phyloP scores from a whole-genome alignment of 1,284 basidiomycete species.

The Apiotrichum akiyoshidainum region DNA sequence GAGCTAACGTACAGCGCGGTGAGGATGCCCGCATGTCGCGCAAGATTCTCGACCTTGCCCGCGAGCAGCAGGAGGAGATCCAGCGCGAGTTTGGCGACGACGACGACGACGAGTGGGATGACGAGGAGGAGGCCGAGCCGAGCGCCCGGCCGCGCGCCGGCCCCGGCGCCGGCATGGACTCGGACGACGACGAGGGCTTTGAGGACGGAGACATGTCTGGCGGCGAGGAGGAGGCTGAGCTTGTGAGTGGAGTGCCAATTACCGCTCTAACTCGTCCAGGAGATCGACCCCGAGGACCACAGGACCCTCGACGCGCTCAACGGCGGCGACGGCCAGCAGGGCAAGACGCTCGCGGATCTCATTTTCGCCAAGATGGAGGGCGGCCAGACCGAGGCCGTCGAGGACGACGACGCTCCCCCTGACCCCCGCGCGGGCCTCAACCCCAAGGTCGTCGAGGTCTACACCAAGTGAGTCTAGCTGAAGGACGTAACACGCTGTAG shows the following conservation, averaged over 20 bases:
- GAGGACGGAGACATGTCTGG: constrained; percentile 46
- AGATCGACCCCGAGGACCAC: constrained; percentile 84
- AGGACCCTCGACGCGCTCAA: constrained; percentile 72
- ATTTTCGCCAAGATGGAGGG: constrained; percentile 88
- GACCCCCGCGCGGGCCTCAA: constrained; percentile 90
- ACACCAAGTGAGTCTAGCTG: constrained; percentile 70
- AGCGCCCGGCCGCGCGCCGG: constrained; percentile 12
- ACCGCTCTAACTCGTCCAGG: constrained; percentile 53
- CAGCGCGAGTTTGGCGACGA: constrained; percentile 57
- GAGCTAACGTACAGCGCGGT: constrained; percentile 56
- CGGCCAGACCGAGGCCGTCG: constrained; percentile 57
- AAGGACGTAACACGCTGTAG: background rate
- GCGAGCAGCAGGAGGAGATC: constrained; percentile 89
- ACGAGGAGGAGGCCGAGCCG: constrained; percentile 49
- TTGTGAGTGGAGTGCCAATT: constrained; percentile 43
- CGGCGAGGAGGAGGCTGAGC: constrained; percentile 56
- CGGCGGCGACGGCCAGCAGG: constrained; percentile 51
- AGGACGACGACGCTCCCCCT: constrained; percentile 58
- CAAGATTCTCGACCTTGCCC: constrained; percentile 87
- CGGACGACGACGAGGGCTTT: constrained; percentile 43
- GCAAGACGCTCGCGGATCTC: constrained; percentile 86
- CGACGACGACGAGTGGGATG: constrained; percentile 48
- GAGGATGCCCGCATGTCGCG: constrained; percentile 81
- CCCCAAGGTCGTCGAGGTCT: constrained; percentile 93
- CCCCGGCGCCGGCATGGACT: constrained; percentile 18